A percentile compares a stretch with the other conserved stretches of the same genome.
Evolutionary conservation across 1,139 yeast genomes (phyloP).

Genomic region (Nakaseomyces bracarensis): DNA sequence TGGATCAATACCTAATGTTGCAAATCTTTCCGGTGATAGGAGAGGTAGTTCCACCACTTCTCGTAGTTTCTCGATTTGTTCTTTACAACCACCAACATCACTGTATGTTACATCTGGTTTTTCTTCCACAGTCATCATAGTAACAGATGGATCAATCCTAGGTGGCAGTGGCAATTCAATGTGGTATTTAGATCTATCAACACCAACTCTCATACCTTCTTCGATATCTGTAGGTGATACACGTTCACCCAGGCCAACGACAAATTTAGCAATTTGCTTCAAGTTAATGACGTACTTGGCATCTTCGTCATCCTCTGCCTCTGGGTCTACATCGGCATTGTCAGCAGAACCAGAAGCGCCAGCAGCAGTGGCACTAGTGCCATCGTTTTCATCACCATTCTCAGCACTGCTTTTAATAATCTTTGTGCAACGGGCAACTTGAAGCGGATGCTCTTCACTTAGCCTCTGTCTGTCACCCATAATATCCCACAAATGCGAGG

Average conservation of each 20-base stretch:
- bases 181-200: conserved; percentile 92
- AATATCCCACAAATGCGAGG: conserved; percentile 95
- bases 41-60: conserved; percentile 96
- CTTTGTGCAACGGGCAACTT: conserved; percentile 97
- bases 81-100: conserved; percentile 97
- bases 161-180: conserved; percentile 97
- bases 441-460: conserved; percentile 90
- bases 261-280: conserved; percentile 96
- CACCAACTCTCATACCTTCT: conserved; percentile 99
- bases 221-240: conserved; percentile 98
- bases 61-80: conserved; percentile 91
- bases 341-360: conserved; percentile 24
- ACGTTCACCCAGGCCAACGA: conserved; percentile 91
- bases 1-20: conserved; percentile 93
- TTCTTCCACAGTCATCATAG: conserved; percentile 99
- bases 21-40: conserved; percentile 91
- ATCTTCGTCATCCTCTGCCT: conserved; percentile 69
- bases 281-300: conserved; percentile 91
- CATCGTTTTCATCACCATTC: conserved; percentile 16
- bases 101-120: conserved; percentile 87
- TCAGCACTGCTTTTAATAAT: conserved; percentile 54
- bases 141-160: conserved; percentile 91
- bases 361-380: conserved; percentile 16
- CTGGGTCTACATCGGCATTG: conserved; percentile 24
- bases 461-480: conserved; percentile 92